Percentiles rank a stretch among this genome's conserved stretches.
Evolutionary conservation across 2,329 filamentous ascomycete genomes (phyloP).

Genomic region (Monosporascus sp.): DNA sequence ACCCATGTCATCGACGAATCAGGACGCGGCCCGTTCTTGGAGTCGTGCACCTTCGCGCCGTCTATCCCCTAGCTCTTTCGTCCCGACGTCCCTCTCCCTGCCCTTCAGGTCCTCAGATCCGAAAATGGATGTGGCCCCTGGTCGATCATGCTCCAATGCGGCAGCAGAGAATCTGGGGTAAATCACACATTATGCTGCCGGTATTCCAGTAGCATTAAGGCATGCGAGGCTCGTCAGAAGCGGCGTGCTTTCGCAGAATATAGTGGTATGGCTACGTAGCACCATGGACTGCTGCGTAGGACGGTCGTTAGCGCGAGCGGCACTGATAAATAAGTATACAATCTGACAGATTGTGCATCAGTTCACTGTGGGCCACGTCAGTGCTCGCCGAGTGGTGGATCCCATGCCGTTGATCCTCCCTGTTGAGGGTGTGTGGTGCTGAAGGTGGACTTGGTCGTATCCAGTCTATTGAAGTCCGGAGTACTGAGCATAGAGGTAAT

Average conservation of each 20-base stretch:
- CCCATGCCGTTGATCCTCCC: not conserved
- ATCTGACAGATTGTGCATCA: not conserved
- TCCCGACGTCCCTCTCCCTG: not conserved
- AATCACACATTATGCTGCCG: slow-evolving; percentile 6
- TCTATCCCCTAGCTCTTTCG: not conserved
- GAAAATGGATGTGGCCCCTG: slow-evolving; percentile 6
- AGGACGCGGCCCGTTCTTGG: not conserved
- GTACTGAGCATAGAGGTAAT: not conserved
- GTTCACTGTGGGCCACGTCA: not conserved
- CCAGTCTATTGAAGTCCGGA: not conserved
- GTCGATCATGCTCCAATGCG: not conserved
- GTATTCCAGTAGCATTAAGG: not conserved
- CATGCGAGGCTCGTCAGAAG: not conserved
- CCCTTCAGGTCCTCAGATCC: slow-evolving; percentile 19
- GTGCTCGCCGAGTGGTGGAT: not conserved
- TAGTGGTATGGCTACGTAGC: not conserved
- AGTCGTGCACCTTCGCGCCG: not conserved
- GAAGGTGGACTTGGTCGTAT: not conserved
- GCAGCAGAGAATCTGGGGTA: slow-evolving; percentile 1
- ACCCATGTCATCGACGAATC: not conserved
- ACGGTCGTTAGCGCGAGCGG: not conserved
- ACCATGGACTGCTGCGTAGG: not conserved
- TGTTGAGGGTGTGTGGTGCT: not conserved
- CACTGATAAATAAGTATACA: not conserved
- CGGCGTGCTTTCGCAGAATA: not conserved